These are phyloP conservation scores for Aspergillus alliaceus DNA, from an alignment of 2,329 filamentous ascomycete genomes.

Conservation along the genomic window DNA sequence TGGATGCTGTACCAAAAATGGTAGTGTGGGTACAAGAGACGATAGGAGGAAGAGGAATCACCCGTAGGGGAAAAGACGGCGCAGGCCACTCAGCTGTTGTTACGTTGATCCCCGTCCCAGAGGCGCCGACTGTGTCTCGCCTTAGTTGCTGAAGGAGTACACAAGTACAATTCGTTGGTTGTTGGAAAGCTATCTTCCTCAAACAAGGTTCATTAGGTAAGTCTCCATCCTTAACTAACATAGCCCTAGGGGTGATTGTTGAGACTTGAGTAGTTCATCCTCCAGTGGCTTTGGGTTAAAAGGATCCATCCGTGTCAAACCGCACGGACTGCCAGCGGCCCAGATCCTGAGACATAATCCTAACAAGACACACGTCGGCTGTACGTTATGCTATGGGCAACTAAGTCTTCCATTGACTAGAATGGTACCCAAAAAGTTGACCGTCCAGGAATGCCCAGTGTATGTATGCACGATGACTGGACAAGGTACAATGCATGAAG, in stretches of 20 bases:
- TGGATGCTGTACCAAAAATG: background rate
- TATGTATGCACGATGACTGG: background rate
- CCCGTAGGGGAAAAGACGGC: background rate
- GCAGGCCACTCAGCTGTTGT: background rate
- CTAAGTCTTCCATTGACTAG: no score
- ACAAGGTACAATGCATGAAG: slow-evolving; percentile 3
- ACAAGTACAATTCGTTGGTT: background rate
- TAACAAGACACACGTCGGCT: background rate
- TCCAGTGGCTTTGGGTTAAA: background rate
- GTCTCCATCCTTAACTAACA: background rate
- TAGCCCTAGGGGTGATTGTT: background rate
- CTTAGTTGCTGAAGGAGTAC: background rate
- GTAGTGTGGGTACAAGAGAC: slow-evolving; percentile 2
- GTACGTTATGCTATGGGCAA: background rate
- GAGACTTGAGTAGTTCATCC: background rate
- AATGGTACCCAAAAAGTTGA: background rate
- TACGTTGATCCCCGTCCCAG: slow-evolving; percentile 1
- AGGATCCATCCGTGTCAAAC: background rate
- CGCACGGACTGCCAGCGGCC: background rate
- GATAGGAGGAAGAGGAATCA: background rate
- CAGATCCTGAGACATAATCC: background rate
- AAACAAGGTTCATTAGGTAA: background rate
- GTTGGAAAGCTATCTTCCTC: background rate
- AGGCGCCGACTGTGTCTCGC: background rate
- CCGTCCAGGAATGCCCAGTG: background rate